phyloP scores from a whole-genome alignment of 106 monocot genomes.

The Dendrobium officinale region DNA sequence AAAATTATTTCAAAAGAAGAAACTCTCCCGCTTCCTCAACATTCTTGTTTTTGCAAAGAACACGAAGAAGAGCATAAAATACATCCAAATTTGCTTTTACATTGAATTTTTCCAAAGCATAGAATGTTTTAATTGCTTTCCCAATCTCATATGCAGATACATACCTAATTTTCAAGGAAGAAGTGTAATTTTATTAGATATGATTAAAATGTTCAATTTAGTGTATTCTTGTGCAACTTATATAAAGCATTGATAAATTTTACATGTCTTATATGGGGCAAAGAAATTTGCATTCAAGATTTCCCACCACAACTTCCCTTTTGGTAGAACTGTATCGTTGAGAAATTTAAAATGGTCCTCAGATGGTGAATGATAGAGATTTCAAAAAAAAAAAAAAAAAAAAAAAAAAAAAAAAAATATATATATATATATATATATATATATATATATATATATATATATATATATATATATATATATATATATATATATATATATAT shows the following conservation, averaged over 20 bases:
- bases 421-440: no score
- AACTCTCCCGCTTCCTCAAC: constrained; percentile 88
- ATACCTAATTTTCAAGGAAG: constrained; percentile 39
- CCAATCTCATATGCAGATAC: constrained; percentile 51
- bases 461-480: no score
- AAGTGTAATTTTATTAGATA: not conserved
- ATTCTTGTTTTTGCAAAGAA: constrained; percentile 71
- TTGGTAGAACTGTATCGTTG: no score
- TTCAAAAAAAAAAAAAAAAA: no score
- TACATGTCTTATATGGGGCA: no score
- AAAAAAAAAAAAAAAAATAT: no score
- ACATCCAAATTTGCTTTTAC: constrained; percentile 41
- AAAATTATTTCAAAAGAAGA: constrained; percentile 45
- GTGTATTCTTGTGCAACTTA: not conserved
- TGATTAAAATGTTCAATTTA: not conserved
- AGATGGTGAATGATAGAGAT: no score
- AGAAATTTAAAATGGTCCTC: no score
- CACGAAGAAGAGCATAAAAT: constrained; percentile 61
- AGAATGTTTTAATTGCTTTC: constrained; percentile 78
- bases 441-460: no score
- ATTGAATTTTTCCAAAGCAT: constrained; percentile 72
- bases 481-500: no score
- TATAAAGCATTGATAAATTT: not conserved
- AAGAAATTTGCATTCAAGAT: no score
- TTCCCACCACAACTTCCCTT: no score